Conservation (phyloP, 768 basidiomycete genomes). For the Tylopilus felleus region DNA sequence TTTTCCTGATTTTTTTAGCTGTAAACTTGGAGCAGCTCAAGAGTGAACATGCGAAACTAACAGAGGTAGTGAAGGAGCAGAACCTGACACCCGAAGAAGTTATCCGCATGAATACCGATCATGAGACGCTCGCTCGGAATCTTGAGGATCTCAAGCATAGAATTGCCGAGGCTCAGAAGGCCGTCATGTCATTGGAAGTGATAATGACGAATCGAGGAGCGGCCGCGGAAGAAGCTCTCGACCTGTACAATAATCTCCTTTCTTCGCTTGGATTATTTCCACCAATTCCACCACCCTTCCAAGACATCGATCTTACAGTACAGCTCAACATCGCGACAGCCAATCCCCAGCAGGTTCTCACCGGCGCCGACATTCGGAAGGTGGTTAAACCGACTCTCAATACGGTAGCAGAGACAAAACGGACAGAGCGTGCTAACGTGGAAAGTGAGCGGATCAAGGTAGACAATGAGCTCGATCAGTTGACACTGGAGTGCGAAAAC, state of each 20-base stretch:
- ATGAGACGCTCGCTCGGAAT: slow-evolving; percentile 69
- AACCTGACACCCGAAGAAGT: slow-evolving; percentile 93
- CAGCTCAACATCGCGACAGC: slow-evolving; percentile 77
- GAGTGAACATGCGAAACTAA: slow-evolving; percentile 59
- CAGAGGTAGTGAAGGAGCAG: slow-evolving; percentile 72
- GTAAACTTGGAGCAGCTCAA: slow-evolving; percentile 60
- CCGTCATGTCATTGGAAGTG: slow-evolving; percentile 79
- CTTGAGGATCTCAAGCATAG: slow-evolving; percentile 76
- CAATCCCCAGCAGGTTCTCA: slow-evolving; percentile 63
- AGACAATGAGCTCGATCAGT: slow-evolving; percentile 79
- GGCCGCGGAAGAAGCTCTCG: slow-evolving; percentile 77
- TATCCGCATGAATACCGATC: slow-evolving; percentile 84
- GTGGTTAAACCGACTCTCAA: slow-evolving; percentile 76
- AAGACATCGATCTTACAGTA: slow-evolving; percentile 72
- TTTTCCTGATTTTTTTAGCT: slow-evolving; percentile 36
- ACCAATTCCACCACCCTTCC: slow-evolving; percentile 65
- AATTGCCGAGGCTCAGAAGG: slow-evolving; percentile 68
- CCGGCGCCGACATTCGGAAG: slow-evolving; percentile 67
- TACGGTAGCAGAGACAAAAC: slow-evolving; percentile 65
- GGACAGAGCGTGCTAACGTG: slow-evolving; percentile 62
- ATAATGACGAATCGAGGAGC: slow-evolving; percentile 74
- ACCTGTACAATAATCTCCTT: slow-evolving; percentile 72
- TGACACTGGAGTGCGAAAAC: slow-evolving; percentile 75
- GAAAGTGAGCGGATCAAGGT: slow-evolving; percentile 78
- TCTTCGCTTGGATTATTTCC: slow-evolving; percentile 76